Evolutionary conservation across 768 basidiomycete genomes (phyloP), one percentile per base, ranked within the genome.

Genomic region (Leccinum pellstonianum): DNA sequence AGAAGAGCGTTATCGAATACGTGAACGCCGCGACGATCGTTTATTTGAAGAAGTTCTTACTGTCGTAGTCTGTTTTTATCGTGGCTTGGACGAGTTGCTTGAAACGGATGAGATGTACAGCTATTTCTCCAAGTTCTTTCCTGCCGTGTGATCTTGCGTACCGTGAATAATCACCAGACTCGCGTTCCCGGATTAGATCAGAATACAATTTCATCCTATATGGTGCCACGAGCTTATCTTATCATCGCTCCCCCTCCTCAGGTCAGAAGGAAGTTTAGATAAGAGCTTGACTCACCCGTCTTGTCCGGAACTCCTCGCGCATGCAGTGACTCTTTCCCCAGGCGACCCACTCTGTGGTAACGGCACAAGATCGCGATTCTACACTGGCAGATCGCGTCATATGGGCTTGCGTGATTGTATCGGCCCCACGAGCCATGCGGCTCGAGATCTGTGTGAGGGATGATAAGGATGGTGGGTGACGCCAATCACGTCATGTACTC

Each of bases 1-100:
- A 79, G 62, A 79, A 76, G 71, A 77, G 73, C 35, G 76, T 78
- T 23, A 76, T 80, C 27, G 77, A 79, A 58, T 80, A 72, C 46
- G 73, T 74, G 48, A 76, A 78, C 33, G 79, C 75, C 3, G 72
- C 76, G 14, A 76, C 75, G 48, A 67, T 77, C 33, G 65, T 71
- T 29, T 79, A 79, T 61, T 57, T 79, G 61, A 72, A 77, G 66
- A 68, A 73, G 47, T 75, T 68, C 62, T 56, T 78, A 37, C 35
- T 75, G 9, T 65, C 67, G 10, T 61, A 61, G 54, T 51, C 54
- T 43, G 55, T 52, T 55, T 31, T 64, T 8, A 38, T 6, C 15
- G n/a, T 57, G 37, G 51, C 33, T 38, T 43, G 33, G 17, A 50
- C 11, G 8, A 21, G 14, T 35, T n/a, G 38, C 8, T 41, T 41